Evolutionary conservation across 2,329 filamentous ascomycete species (phyloP), one percentile per base, ranked within the genome.

Genomic region (Zymoseptoria tritici): DNA sequence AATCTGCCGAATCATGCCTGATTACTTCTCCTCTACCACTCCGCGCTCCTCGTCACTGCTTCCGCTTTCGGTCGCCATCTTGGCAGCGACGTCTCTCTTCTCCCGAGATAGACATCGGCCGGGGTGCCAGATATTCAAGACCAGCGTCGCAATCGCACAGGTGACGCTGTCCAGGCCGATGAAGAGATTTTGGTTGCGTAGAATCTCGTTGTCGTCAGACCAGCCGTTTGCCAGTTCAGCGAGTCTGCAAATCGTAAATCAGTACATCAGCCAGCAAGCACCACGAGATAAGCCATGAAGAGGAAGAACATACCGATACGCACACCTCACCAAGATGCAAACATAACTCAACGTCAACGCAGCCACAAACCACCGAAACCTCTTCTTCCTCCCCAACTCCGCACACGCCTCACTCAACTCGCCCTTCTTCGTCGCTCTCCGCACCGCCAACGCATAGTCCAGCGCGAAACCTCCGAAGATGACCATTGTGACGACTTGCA

Each of bases 401-500:
- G 13, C 13, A 1, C 13, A 46, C 2, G 16, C 13, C 16, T 46
- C 16, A 13, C 36, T n/a, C 13, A 46, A n/a, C 5, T 46, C 16
- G 26, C 26, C 26, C 9, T 29, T 29, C 8, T 9, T 29, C 0
- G 60, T 59, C 42, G 70, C 67, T 6, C 65, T 60, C 13, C 61
- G 64, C 2, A 64, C 60, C 7, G 64, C 61, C 21, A 65, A 55
- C 9, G 60, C 64, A 58, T 75, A 79, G 52, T 79, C 76, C 36
- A 57, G 63, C 3, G 75, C 72, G 24, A 79, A 68, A 49, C 66
- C 63, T 5, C 77, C 74, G 64, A 83, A 84, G 64, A 79, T 74
- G 8, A 78, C 69, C 49, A 83, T 71, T 0, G 81, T 80, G 6
- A 76, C 76, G 22, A 86, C 82, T 69, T 85, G 83, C 62, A 81